Conservation (phyloP, 2,329 filamentous ascomycete species). For the Diatrype stigma region DNA sequence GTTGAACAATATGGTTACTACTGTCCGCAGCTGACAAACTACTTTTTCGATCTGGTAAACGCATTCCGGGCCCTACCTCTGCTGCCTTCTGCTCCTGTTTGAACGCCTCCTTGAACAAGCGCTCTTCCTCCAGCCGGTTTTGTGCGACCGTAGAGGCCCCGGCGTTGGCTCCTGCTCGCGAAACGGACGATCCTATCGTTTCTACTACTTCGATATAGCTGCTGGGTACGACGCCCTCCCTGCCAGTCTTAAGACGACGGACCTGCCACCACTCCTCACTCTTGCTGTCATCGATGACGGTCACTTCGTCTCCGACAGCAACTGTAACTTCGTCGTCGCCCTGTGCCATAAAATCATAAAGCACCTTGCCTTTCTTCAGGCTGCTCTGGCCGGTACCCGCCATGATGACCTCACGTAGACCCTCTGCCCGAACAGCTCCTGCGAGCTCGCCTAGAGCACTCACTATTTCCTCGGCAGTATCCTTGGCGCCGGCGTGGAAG, state of each 20-base stretch:
- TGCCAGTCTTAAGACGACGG: conserved; percentile 81
- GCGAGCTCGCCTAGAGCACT: conserved; percentile 82
- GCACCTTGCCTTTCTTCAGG: conserved; percentile 77
- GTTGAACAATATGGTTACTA: conserved; percentile 64
- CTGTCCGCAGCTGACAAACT: conserved; percentile 66
- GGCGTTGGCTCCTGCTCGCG: conserved; percentile 47
- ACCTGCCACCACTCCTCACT: conserved; percentile 99
- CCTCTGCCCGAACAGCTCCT: conserved; percentile 78
- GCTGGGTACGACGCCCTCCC: conserved; percentile 92
- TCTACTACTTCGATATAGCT: conserved; percentile 92
- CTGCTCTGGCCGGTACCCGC: conserved; percentile 64
- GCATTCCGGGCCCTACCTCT: conserved; percentile 75
- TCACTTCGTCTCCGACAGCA: conserved; percentile 81
- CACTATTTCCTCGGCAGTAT: conserved; percentile 93
- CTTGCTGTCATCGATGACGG: conserved; percentile 82
- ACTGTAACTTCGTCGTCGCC: conserved; percentile 96
- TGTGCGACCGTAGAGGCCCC: conserved; percentile 69
- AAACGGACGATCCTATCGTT: conserved; percentile 48
- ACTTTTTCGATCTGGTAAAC: conserved; percentile 73
- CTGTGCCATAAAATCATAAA: conserved; percentile 96
- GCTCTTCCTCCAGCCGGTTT: conserved; percentile 73
- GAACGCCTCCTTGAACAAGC: conserved; percentile 75
- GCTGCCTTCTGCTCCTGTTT: conserved; percentile 61
- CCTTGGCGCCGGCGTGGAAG: conserved; percentile 95
- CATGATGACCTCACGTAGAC: conserved; percentile 78